These are phyloP conservation scores for Tetraselmis striata DNA, from an alignment of 139 green algal species.

Conservation along the genomic window DNA sequence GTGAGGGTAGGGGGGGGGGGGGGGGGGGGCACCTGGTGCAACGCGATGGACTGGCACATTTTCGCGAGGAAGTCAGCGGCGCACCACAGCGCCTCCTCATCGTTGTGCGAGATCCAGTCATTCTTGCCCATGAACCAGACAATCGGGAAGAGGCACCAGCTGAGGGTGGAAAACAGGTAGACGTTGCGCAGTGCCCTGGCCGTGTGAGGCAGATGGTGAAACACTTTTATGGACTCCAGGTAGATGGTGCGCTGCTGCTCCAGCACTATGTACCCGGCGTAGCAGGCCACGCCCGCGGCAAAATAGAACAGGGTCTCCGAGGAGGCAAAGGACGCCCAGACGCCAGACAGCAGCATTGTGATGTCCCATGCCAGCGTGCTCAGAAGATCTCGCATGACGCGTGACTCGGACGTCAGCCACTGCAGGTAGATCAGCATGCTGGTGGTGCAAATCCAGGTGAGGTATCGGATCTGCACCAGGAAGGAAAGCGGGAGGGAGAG, in stretches of 20 bases:
- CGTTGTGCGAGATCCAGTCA: background rate
- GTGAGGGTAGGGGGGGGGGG: too few species aligned
- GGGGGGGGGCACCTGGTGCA: background rate
- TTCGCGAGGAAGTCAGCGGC: background rate
- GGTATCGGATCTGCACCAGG: background rate
- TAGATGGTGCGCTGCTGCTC: background rate
- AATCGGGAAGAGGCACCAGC: background rate
- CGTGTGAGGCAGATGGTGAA: background rate
- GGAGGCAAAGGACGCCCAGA: background rate
- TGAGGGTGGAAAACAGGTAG: background rate
- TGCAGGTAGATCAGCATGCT: background rate
- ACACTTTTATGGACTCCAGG: background rate
- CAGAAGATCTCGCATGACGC: background rate
- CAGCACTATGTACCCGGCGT: background rate
- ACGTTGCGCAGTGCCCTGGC: background rate
- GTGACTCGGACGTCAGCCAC: background rate
- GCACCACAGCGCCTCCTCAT: background rate
- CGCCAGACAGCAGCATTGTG: background rate
- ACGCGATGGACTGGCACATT: background rate
- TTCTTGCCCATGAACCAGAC: background rate
- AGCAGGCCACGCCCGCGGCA: background rate
- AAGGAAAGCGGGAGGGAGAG: too few species aligned
- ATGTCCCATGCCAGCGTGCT: background rate
- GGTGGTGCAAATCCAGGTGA: background rate
- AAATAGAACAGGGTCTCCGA: background rate